Evolutionary conservation across 352 stramenopile species (phyloP).

Genomic region (Phytophthora pseudosyringae): DNA sequence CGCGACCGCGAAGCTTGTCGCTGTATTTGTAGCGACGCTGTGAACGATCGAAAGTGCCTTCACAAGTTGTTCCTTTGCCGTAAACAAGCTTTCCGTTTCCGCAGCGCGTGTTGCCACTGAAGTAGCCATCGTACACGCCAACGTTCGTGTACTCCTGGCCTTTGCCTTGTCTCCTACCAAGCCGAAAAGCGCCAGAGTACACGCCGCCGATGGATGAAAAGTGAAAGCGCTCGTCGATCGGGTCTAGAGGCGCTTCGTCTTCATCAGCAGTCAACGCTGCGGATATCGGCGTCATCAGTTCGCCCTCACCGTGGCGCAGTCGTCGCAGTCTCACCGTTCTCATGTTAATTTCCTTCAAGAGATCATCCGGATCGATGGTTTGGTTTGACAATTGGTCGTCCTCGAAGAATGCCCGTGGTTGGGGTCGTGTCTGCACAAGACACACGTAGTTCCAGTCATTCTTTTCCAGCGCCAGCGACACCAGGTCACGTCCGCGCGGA

Average conservation of each 20-base stretch:
- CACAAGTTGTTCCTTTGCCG: conserved; percentile 57
- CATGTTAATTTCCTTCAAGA: conserved; percentile 72
- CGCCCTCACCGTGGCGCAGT: conserved; percentile 60
- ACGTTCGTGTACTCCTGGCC: conserved; percentile 71
- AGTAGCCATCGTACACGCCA: conserved; percentile 71
- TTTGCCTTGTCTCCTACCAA: conserved; percentile 59
- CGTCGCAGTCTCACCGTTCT: conserved; percentile 57
- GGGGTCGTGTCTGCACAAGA: conserved; percentile 58
- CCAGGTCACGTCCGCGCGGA: conserved; percentile 51
- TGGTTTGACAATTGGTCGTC: conserved; percentile 62
- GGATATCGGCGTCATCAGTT: conserved; percentile 37
- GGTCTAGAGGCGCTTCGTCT: conserved; percentile 32
- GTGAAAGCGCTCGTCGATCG: conserved; percentile 67
- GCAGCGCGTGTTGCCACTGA: conserved; percentile 45
- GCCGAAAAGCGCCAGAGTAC: conserved; percentile 57
- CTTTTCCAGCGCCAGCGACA: conserved; percentile 58
- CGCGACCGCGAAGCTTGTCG: conserved; percentile 40
- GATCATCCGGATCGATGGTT: conserved; percentile 52
- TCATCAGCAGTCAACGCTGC: conserved; percentile 20
- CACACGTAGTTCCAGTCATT: conserved; percentile 73
- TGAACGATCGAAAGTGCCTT: conserved; percentile 55
- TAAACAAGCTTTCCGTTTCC: conserved; percentile 63
- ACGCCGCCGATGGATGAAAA: conserved; percentile 69
- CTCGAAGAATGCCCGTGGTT: conserved; percentile 60
- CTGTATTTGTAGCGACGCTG: conserved; percentile 51